Evolutionary conservation across 345 rosid genomes (phyloP).

Genomic region (Citrus australasica): DNA sequence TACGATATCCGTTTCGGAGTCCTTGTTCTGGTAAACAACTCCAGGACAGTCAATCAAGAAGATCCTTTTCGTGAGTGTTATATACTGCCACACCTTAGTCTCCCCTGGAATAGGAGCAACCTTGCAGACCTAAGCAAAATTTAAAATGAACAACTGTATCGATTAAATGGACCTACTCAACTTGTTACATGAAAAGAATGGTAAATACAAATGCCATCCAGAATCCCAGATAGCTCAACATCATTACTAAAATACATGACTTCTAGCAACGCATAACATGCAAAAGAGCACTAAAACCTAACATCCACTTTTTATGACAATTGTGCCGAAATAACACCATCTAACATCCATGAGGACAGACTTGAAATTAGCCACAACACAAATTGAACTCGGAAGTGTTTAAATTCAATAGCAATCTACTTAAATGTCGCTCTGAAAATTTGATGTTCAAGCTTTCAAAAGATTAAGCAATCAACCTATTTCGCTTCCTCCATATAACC

Average conservation of each 20-base stretch:
- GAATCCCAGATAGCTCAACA: neutral
- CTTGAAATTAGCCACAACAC: neutral
- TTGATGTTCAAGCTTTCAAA: neutral
- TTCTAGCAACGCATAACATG: neutral
- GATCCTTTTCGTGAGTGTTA: conserved; percentile 88
- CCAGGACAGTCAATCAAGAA: conserved; percentile 98
- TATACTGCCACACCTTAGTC: conserved; percentile 98
- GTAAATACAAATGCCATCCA: neutral
- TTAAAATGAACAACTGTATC: neutral
- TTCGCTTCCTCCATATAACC: neutral
- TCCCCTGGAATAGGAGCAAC: conserved; percentile 99
- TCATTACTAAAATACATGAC: neutral
- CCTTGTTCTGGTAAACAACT: conserved; percentile 88
- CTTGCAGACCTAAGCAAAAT: conserved; percentile 68
- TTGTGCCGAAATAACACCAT: neutral
- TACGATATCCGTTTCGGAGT: conserved; percentile 87
- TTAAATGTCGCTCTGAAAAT: neutral
- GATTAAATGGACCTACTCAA: neutral
- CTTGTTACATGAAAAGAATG: neutral
- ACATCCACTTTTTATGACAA: neutral
- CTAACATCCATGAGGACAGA: neutral
- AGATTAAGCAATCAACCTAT: neutral
- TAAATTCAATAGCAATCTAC: neutral
- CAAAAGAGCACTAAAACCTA: neutral
- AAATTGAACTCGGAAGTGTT: neutral